Evolutionary conservation across 2,329 filamentous ascomycete species (phyloP).

Genomic region (Fusarium foetens): DNA sequence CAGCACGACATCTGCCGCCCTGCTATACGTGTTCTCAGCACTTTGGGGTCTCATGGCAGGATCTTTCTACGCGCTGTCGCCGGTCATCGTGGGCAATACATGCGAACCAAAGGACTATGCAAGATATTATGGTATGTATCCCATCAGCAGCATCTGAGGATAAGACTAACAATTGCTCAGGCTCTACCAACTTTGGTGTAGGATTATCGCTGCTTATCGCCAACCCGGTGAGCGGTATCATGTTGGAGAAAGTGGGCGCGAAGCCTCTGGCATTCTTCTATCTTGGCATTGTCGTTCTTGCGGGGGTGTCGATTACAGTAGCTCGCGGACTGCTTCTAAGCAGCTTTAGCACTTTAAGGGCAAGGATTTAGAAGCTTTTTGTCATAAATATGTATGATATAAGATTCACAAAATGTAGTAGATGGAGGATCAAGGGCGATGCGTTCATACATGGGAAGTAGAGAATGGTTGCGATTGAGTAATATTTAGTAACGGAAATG

Average conservation of each 20-base stretch:
- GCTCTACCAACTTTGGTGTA: constrained; percentile 57
- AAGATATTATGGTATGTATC: constrained; percentile 48
- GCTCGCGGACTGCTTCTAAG: constrained; percentile 31
- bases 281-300: constrained; percentile 51
- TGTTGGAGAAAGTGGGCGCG: constrained; percentile 55
- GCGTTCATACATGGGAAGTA: not conserved
- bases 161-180: constrained; percentile 45
- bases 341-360: not conserved
- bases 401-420: not conserved
- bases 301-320: constrained; percentile 39
- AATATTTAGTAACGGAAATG: not conserved
- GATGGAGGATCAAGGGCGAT: rapidly evolving
- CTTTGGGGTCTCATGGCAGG: constrained; percentile 60
- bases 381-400: too few relatives aligned
- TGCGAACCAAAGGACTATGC: constrained; percentile 58
- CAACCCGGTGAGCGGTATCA: constrained; percentile 56
- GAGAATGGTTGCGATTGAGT: not conserved
- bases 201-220: constrained; percentile 56
- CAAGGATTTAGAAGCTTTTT: constrained; percentile 6
- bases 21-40: constrained; percentile 55
- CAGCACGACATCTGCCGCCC: constrained; percentile 49
- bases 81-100: constrained; percentile 56
- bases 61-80: constrained; percentile 54
- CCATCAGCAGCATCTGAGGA: not conserved
- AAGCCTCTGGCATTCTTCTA: constrained; percentile 56